phyloP scores from a whole-genome alignment of 2,329 filamentous ascomycete genomes.

The Juglanconis oblonga region DNA sequence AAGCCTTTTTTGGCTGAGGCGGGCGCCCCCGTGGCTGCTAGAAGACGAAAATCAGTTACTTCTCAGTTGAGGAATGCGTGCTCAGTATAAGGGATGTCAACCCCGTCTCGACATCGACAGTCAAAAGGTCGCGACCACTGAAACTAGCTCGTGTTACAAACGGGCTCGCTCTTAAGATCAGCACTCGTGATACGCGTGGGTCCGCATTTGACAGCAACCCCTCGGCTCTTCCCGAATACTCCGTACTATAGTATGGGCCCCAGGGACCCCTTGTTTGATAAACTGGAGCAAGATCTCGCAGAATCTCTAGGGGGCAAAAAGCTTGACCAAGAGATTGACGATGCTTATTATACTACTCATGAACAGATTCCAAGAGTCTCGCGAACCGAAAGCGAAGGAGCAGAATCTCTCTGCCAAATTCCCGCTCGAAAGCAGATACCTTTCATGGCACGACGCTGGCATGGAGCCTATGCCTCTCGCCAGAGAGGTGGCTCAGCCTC shows the following conservation, averaged over 20 bases:
- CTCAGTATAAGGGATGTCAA: not conserved
- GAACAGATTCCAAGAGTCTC: not conserved
- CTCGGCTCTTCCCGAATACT: not conserved
- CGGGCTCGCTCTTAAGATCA: not conserved
- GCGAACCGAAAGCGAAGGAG: not conserved
- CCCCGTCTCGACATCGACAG: not conserved
- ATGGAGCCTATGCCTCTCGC: not conserved
- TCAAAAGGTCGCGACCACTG: not conserved
- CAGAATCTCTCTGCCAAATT: not conserved
- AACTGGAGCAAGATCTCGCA: not conserved
- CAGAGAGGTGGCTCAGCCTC: not conserved
- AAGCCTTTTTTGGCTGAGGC: too few relatives aligned
- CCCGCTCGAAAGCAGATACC: too few relatives aligned
- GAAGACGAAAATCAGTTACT: not conserved
- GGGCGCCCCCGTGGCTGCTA: too few relatives aligned
- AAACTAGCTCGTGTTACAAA: not conserved
- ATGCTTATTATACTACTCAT: not conserved
- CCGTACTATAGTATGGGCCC: not conserved
- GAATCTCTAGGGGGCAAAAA: not conserved
- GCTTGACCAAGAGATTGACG: not conserved
- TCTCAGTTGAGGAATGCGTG: not conserved
- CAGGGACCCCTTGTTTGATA: not conserved
- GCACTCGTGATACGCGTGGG: not conserved
- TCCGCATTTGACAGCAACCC: not conserved
- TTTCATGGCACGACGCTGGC: not conserved